Conservation (phyloP, 805 yeast genomes). For the Komagataella pastoris region DNA sequence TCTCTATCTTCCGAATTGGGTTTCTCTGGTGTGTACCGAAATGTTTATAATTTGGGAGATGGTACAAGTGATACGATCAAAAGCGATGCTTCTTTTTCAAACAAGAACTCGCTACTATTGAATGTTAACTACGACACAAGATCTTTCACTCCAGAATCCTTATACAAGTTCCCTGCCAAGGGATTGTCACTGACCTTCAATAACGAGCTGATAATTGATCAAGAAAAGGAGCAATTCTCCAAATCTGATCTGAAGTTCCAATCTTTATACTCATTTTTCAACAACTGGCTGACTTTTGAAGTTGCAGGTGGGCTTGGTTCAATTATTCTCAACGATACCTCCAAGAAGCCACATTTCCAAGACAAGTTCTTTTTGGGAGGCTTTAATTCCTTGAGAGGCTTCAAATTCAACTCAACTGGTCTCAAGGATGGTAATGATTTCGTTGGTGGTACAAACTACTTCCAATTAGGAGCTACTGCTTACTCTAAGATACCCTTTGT, state of each 20-base stretch:
- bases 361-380: slow-evolving; percentile 86
- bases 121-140: slow-evolving; percentile 31
- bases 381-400: slow-evolving; percentile 57
- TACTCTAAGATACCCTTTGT: slow-evolving; percentile 46
- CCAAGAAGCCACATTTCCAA: slow-evolving; percentile 37
- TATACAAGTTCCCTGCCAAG: slow-evolving; percentile 26
- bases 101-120: slow-evolving; percentile 40
- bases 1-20: slow-evolving; percentile 28
- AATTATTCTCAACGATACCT: slow-evolving; percentile 25
- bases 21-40: slow-evolving; percentile 43
- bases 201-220: slow-evolving; percentile 29
- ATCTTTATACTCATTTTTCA: slow-evolving; percentile 25
- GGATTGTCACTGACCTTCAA: slow-evolving; percentile 29
- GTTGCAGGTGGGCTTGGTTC: slow-evolving; percentile 41
- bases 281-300: slow-evolving; percentile 34
- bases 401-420: slow-evolving; percentile 54
- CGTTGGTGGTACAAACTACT: slow-evolving; percentile 54
- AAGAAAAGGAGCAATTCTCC: slow-evolving; percentile 17
- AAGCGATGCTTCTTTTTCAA: slow-evolving; percentile 44
- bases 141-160: slow-evolving; percentile 16
- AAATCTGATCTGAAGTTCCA: slow-evolving; percentile 20
- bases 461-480: slow-evolving; percentile 44
- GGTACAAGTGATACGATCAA: slow-evolving; percentile 44
- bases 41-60: slow-evolving; percentile 35
- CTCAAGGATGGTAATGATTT: slow-evolving; percentile 40